phyloP scores from a whole-genome alignment of 768 basidiomycete species.

The Lactarius evosmus region DNA sequence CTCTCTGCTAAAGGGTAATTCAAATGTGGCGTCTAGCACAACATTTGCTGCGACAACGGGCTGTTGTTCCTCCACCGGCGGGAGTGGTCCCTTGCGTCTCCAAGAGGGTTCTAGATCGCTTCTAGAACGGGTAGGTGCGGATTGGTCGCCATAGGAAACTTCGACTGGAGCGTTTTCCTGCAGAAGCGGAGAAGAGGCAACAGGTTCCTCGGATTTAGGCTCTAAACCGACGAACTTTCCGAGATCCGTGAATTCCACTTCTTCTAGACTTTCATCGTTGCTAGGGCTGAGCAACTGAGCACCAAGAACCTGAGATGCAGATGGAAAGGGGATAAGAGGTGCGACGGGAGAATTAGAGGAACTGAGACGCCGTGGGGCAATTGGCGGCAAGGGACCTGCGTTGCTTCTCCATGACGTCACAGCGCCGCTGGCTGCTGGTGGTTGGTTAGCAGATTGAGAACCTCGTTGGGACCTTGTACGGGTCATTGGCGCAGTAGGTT shows the following conservation, averaged over 20 bases:
- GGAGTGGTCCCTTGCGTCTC: slow-evolving; percentile 38
- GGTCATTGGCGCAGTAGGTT: slow-evolving; percentile 12
- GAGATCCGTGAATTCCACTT: slow-evolving; percentile 79
- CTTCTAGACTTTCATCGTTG: slow-evolving; percentile 62
- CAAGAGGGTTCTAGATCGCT: slow-evolving; percentile 41
- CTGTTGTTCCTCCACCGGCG: slow-evolving; percentile 20
- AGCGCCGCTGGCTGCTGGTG: slow-evolving; percentile 31
- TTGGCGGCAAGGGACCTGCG: slow-evolving; percentile 36
- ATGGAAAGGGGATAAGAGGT: slow-evolving; percentile 34
- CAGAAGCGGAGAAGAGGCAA: neutral
- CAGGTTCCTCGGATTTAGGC: slow-evolving; percentile 26
- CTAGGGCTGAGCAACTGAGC: slow-evolving; percentile 41
- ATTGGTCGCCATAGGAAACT: slow-evolving; percentile 42
- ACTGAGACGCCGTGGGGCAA: slow-evolving; percentile 30
- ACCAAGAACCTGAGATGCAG: slow-evolving; percentile 35
- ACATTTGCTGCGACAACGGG: slow-evolving; percentile 1
- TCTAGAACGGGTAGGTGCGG: slow-evolving; percentile 29
- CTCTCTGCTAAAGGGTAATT: slow-evolving; percentile 5
- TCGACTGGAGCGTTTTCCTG: slow-evolving; percentile 28
- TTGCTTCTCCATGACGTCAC: slow-evolving; percentile 68
- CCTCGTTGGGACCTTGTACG: slow-evolving; percentile 27
- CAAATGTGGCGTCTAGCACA: slow-evolving; percentile 12
- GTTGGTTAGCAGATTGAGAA: slow-evolving; percentile 14
- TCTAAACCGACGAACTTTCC: slow-evolving; percentile 59
- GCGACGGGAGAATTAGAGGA: slow-evolving; percentile 35